Evolutionary conservation across 257 asterid genomes (phyloP).

Genomic region (Avicennia marina): DNA sequence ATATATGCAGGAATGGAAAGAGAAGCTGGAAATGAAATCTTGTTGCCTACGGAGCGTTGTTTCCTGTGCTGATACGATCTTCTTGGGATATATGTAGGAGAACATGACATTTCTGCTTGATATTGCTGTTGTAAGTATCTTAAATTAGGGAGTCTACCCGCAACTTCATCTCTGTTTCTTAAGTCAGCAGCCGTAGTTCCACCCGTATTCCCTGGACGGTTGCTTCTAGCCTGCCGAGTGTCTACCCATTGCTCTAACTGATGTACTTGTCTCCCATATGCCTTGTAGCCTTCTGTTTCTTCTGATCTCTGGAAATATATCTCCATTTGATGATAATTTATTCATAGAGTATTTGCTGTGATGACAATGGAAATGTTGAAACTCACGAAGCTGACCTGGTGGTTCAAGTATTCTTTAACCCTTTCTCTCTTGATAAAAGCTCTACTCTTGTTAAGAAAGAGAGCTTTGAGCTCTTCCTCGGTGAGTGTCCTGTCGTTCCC

Average conservation of each 20-base stretch:
- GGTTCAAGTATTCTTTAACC: slow-evolving; percentile 66
- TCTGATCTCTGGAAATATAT: slow-evolving; percentile 87
- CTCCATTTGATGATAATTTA: too few species aligned
- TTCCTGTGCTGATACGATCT: slow-evolving; percentile 63
- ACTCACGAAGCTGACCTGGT: too few species aligned
- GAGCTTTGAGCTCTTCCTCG: slow-evolving; percentile 51
- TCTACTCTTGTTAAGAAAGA: slow-evolving; percentile 53
- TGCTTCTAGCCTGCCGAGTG: slow-evolving; percentile 64
- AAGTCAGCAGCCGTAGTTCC: slow-evolving; percentile 27
- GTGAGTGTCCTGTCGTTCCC: slow-evolving; percentile 76
- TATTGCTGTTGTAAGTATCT: slow-evolving; percentile 35
- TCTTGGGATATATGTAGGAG: slow-evolving; percentile 38
- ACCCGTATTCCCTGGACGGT: slow-evolving; percentile 31
- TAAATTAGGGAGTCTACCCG: slow-evolving; percentile 25
- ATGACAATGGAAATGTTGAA: too few species aligned
- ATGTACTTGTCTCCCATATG: slow-evolving; percentile 48
- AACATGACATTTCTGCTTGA: slow-evolving; percentile 39
- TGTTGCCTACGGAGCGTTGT: slow-evolving; percentile 64
- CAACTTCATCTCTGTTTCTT: slow-evolving; percentile 43
- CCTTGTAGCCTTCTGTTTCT: slow-evolving; percentile 67
- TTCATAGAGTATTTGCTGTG: too few species aligned
- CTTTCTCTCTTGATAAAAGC: slow-evolving; percentile 75
- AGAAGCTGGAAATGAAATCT: slow-evolving; percentile 40
- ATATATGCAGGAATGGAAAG: slow-evolving; percentile 75
- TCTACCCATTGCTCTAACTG: slow-evolving; percentile 95